A percentile compares a stretch with the other conserved stretches of the same genome.
Evolutionary conservation across 495 filamentous ascomycete species (phyloP).

Genomic region (Neurospora sublineolata): DNA sequence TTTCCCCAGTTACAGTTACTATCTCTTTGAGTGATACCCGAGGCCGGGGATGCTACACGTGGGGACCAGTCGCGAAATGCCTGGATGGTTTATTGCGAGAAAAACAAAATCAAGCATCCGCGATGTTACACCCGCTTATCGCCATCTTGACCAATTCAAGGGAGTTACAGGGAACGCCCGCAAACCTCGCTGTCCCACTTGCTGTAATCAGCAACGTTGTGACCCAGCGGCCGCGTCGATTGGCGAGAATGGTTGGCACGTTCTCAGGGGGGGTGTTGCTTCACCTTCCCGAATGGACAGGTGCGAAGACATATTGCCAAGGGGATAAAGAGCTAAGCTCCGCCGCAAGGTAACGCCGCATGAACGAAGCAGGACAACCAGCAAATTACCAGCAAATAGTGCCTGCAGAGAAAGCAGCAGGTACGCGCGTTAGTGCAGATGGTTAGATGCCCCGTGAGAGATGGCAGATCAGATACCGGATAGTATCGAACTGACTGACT

Average conservation of each 20-base stretch:
- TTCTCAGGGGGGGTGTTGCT: not conserved
- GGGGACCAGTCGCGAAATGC: not conserved
- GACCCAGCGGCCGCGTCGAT: not conserved
- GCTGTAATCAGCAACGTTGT: not conserved
- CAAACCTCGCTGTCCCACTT: not conserved
- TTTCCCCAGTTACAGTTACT: not conserved
- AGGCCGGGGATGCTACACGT: not conserved
- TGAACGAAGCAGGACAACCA: not conserved
- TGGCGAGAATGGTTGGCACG: slow-evolving; percentile 5
- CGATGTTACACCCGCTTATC: not conserved
- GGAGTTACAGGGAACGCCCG: not conserved
- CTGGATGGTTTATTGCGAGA: not conserved
- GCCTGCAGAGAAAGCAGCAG: not conserved
- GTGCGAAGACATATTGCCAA: slow-evolving; percentile 1
- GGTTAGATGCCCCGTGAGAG: not conserved
- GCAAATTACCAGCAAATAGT: not conserved
- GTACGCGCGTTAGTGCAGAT: not conserved
- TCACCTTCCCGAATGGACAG: slow-evolving; percentile 12
- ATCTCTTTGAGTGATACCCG: not conserved
- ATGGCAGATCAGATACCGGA: not conserved
- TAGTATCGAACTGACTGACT: not conserved
- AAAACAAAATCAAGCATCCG: not conserved
- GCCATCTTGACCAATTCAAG: slow-evolving; percentile 2
- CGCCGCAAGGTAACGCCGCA: not conserved
- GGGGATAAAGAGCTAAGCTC: not conserved